phyloP scores from a whole-genome alignment of 2,329 filamentous ascomycete species.

The Xylariaceae sp. region DNA sequence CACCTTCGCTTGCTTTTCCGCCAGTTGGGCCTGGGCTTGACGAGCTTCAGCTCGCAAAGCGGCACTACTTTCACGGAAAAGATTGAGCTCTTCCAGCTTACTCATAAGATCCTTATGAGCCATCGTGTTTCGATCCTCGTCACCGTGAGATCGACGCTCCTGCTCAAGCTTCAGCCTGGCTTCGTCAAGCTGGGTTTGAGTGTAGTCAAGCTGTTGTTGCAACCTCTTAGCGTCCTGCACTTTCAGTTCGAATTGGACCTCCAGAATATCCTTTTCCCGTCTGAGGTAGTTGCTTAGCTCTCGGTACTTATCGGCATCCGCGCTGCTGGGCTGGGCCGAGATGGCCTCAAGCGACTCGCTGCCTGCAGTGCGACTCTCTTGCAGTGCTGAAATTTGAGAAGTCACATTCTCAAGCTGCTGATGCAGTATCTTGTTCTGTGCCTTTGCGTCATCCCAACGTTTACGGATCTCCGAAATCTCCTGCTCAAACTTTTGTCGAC shows the following conservation, averaged over 20 bases:
- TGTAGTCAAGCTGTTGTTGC: constrained; percentile 84
- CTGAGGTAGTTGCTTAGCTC: constrained; percentile 89
- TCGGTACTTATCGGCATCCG: constrained; percentile 69
- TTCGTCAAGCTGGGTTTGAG: constrained; percentile 83
- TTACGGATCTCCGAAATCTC: constrained; percentile 75
- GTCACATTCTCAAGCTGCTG: constrained; percentile 81
- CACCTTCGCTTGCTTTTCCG: constrained; percentile 68
- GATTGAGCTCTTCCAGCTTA: constrained; percentile 90
- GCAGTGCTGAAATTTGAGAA: constrained; percentile 70
- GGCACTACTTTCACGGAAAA: constrained; percentile 91
- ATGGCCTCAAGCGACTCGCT: constrained; percentile 50
- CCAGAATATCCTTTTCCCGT: constrained; percentile 94
- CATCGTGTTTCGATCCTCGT: constrained; percentile 66
- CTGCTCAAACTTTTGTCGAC: constrained; percentile 72
- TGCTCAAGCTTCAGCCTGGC: constrained; percentile 83
- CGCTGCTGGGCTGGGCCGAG: constrained; percentile 47
- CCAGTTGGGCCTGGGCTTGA: constrained; percentile 69
- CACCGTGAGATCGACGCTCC: constrained; percentile 71
- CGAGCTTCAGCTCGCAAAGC: constrained; percentile 83
- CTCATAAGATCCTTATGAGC: constrained; percentile 89
- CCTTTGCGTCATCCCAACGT: constrained; percentile 75
- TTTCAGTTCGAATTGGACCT: constrained; percentile 91
- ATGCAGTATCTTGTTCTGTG: constrained; percentile 87
- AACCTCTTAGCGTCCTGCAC: constrained; percentile 81
- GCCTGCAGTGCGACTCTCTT: constrained; percentile 62